Evolutionary conservation across 148 eudicot species (phyloP).

Genomic region (Rhododendron ovatum): DNA sequence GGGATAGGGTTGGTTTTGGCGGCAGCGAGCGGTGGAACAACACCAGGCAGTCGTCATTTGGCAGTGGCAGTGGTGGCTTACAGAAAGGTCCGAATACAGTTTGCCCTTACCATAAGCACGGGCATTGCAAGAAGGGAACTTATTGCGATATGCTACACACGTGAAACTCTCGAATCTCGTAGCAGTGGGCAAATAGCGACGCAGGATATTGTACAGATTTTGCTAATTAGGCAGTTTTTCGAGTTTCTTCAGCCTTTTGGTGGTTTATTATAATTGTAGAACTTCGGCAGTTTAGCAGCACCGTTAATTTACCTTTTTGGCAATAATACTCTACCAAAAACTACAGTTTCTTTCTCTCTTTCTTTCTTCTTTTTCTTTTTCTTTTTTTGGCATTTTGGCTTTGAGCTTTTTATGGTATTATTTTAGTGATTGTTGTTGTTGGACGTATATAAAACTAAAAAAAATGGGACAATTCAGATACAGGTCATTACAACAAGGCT

Average conservation of each 20-base stretch:
- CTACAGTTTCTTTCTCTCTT: neutral
- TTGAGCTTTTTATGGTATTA: neutral
- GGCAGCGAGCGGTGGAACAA: slow-evolving; percentile 46
- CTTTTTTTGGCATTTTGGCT: neutral
- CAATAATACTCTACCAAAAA: neutral
- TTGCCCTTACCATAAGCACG: slow-evolving; percentile 38
- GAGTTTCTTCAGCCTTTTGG: neutral
- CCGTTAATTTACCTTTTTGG: neutral
- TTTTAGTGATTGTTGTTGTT: neutral
- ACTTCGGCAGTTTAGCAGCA: slow-evolving; percentile 9
- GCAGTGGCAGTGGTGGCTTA: slow-evolving; percentile 35
- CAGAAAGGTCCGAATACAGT: slow-evolving; percentile 7
- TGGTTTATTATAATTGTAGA: slow-evolving; percentile 14
- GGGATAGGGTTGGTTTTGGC: slow-evolving; percentile 26
- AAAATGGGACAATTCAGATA: neutral
- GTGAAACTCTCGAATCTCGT: slow-evolving; percentile 9
- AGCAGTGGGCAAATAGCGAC: neutral
- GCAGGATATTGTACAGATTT: slow-evolving; percentile 13
- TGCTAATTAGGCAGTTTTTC: slow-evolving; percentile 9
- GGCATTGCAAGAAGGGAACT: slow-evolving; percentile 54
- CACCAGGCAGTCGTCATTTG: slow-evolving; percentile 40
- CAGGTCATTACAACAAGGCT: neutral
- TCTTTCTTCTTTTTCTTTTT: neutral
- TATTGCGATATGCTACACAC: slow-evolving; percentile 33
- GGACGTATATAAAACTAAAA: neutral